phyloP scores from a whole-genome alignment of 768 basidiomycete genomes.

The Mycena maculata region DNA sequence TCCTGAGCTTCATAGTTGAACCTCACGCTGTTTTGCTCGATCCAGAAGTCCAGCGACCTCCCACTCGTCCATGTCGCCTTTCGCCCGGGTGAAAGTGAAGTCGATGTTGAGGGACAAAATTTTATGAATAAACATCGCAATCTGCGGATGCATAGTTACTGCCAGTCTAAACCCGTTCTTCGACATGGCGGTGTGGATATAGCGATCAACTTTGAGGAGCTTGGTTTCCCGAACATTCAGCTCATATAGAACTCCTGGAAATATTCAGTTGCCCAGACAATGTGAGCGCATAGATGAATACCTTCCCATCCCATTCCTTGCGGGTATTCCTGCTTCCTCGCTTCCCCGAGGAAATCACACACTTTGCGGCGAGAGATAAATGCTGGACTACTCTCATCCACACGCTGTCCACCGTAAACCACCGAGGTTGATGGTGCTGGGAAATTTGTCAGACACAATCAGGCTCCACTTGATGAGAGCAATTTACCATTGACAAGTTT shows the following conservation, averaged over 20 bases:
- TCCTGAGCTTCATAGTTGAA: neutral
- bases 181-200: constrained; percentile 20
- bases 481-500: constrained; percentile 18
- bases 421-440: constrained; percentile 2
- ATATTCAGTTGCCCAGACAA: neutral
- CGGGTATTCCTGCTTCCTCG: constrained; percentile 8
- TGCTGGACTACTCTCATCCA: neutral
- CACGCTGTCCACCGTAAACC: neutral
- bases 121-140: constrained; percentile 27
- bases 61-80: constrained; percentile 38
- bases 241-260: constrained; percentile 3
- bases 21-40: constrained; percentile 15
- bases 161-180: constrained; percentile 12
- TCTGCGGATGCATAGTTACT: constrained; percentile 22
- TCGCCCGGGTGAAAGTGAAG: constrained; percentile 39
- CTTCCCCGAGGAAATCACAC: neutral
- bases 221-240: neutral
- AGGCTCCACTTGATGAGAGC: too few relatives aligned
- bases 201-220: neutral
- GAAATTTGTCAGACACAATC: neutral
- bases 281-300: neutral
- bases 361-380: constrained; percentile 5
- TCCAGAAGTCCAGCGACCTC: constrained; percentile 30
- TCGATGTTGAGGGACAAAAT: constrained; percentile 31
- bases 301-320: constrained; percentile 15